Base-by-base conservation (phyloP, 1,139 yeast genomes). In the Eremothecium sinecaudum region DNA sequence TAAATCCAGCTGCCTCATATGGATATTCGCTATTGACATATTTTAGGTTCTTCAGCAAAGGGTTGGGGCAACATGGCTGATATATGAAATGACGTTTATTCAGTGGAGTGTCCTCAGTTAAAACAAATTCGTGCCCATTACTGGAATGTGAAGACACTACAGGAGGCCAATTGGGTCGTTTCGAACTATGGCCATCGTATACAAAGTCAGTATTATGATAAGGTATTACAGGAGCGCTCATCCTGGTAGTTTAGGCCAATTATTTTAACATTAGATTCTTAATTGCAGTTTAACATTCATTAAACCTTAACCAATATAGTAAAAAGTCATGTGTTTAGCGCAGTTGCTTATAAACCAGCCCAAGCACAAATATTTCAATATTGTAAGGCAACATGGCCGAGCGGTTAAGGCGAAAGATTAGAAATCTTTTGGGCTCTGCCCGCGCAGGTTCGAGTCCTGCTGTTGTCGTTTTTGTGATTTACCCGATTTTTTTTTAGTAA, bases 71-170 rank as follows among this genome's bases (percentile, higher is more conserved):
- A 53, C 95, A 83, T 21, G 87, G 76, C 36, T 73, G 66, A 56
- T 87, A 90, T 42, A 84, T 75, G 62, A 79, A 90, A 1, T 94
- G 92, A 35, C 93, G 63, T 45, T 76, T 56, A 55, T 84, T 84
- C 44, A 73, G 64, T 0, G 96, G 96, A 35, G 75, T 73, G 39
- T 86, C 96, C 25, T 82, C 94, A 6, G 58, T 52, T 39, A 41
- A 46, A 12, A 39, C 38, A 25, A 50, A 50, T 28, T 38, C 35
- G 9, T 32, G 20, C n/a, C 23, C 29, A 3, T 25, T 25, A 4
- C 24, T 34, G 6, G 37, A 36, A 32, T 40, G 32, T 14, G 33
- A 21, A 12, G 32, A 22, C 11, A 35, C 31, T 13, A 36, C 40
- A 13, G 32, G 39, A 4, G 51, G 52, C 12, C 43, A 32, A 2